phyloP scores from a whole-genome alignment of 768 basidiomycete genomes.

The Mycena epipterygia region DNA sequence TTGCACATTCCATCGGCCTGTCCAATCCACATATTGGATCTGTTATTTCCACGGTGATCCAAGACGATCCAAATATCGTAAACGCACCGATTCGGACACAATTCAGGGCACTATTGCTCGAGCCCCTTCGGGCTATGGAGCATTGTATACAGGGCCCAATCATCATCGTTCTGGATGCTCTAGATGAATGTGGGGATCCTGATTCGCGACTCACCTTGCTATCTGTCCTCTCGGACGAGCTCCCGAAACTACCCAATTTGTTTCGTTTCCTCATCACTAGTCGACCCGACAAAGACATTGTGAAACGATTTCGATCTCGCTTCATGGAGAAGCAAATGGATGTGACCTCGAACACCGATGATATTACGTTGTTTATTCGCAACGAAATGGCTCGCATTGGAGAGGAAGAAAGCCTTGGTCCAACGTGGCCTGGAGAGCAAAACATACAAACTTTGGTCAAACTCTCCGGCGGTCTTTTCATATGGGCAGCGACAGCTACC shows the following conservation, averaged over 20 bases:
- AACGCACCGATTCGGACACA: neutral
- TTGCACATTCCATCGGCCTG: no score
- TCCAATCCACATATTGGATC: no score
- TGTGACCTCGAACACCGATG: neutral
- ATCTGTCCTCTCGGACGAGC: neutral
- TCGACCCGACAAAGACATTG: neutral
- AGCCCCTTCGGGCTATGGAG: no score
- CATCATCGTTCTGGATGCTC: neutral
- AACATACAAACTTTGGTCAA: neutral
- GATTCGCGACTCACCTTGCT: neutral
- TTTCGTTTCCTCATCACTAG: neutral
- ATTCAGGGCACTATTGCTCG: neutral
- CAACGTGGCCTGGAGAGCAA: neutral
- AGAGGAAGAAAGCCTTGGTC: neutral
- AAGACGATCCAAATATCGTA: no score
- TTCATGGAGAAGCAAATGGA: neutral
- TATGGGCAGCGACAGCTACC: no score
- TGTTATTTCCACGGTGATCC: no score
- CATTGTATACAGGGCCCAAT: neutral
- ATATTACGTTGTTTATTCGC: neutral
- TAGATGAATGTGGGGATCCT: neutral
- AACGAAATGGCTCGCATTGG: neutral
- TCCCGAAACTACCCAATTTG: neutral
- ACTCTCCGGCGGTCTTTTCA: neutral
- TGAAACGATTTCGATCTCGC: neutral